Percentiles rank a stretch among this genome's conserved stretches.
Conservation (phyloP, 768 basidiomycete genomes). For the Sporobolomyces roseus region DNA sequence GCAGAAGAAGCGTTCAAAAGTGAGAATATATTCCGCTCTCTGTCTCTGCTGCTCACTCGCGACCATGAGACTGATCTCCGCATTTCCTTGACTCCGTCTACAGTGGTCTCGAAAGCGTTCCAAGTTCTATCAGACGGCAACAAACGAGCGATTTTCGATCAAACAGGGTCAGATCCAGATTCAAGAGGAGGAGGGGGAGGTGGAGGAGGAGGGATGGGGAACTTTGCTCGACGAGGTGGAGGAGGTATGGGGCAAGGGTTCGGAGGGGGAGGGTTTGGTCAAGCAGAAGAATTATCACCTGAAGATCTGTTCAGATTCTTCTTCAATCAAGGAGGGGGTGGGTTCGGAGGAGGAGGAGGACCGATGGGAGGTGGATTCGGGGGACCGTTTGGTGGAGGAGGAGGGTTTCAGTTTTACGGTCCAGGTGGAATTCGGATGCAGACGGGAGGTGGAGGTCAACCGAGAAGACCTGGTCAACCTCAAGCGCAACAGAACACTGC, state of each 20-base stretch:
- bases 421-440: conserved; percentile 31
- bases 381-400: conserved; percentile 11
- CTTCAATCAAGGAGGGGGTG: conserved; percentile 60
- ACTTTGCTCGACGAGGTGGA: conserved; percentile 40
- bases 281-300: conserved; percentile 73
- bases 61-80: too few relatives aligned
- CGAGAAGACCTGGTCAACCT: too few relatives aligned
- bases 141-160: conserved; percentile 80
- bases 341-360: conserved; percentile 51
- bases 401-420: conserved; percentile 35
- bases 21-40: too few relatives aligned
- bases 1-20: conserved; percentile 98
- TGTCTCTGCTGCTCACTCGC: too few relatives aligned
- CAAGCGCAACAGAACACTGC: conserved; percentile 1
- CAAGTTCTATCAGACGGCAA: conserved; percentile 90
- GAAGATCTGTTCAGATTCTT: conserved; percentile 98
- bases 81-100: conserved; percentile 1
- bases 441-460: conserved; percentile 1
- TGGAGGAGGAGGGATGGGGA: conserved; percentile 50
- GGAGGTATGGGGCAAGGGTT: background rate
- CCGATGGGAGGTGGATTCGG: conserved; percentile 14
- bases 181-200: conserved; percentile 63
- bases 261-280: conserved; percentile 10
- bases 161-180: conserved; percentile 82
- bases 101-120: conserved; percentile 98